Evolutionary conservation across 1,284 basidiomycete genomes (phyloP).

Genomic region (Tilletia indica): DNA sequence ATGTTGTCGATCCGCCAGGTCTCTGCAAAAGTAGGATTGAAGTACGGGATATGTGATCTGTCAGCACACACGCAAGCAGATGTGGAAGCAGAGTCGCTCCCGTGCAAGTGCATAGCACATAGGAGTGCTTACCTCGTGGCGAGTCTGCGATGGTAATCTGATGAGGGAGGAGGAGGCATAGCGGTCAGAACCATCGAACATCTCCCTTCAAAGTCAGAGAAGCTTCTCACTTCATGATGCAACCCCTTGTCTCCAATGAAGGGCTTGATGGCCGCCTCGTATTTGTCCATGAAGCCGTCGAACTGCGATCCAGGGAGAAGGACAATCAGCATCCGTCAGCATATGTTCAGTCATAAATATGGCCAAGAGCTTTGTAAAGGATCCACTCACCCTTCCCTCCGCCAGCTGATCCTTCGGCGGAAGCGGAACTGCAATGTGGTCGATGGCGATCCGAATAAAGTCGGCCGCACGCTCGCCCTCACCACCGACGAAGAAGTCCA

Average conservation of each 20-base stretch:
- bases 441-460: not conserved
- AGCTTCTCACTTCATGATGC: not conserved
- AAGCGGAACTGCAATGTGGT: constrained; percentile 2
- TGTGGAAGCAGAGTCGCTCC: not conserved
- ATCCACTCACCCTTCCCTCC: not conserved
- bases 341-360: not conserved
- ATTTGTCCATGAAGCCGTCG: not conserved
- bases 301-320: not conserved
- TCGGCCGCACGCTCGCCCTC: not conserved
- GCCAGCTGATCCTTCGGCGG: not conserved
- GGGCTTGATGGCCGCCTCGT: constrained; percentile 4
- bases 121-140: not conserved
- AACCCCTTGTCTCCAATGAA: constrained; percentile 4
- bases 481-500: not conserved
- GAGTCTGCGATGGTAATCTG: constrained; percentile 10
- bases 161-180: not conserved
- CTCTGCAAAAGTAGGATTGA: not conserved
- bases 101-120: not conserved
- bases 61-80: not conserved
- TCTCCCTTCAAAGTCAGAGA: too few species aligned
- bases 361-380: not conserved
- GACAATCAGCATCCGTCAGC: not conserved
- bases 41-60: not conserved
- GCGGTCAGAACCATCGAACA: not conserved
- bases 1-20: not conserved